Evolutionary conservation across 2,329 filamentous ascomycete genomes (phyloP), one percentile per base, ranked within the genome.

Genomic region (Claviceps humidiphila): DNA sequence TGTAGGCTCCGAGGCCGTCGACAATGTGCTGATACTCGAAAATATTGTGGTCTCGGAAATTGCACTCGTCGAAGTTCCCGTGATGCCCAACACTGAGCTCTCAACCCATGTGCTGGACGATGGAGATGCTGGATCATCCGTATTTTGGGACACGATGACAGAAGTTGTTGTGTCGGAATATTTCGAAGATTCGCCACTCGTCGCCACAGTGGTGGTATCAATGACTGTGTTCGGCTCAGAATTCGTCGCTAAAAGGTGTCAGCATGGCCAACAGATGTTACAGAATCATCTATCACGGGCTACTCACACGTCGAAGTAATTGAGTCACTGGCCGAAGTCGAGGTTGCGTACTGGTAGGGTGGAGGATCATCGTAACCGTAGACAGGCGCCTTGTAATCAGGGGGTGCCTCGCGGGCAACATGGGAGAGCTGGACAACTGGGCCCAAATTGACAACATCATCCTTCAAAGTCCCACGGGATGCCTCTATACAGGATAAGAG

Each of bases 341-440:
- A 55, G 22, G 53, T 56, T 14, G 53, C 58, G 20, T 56, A 54
- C 39, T 53, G 51, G 44, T 60, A 60, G 6, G 58, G 57, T 50
- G 58, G 56, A 11, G 54, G 54, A 42, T 54, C 51, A 3, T 55
- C 55, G 45, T 59, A 58, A 41, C 41, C 46, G 26, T 57, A 55
- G 37, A 45, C 54, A 24, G 58, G 56, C 26, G 58, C 55, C 9
- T 51, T 53, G 48, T 60, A 55, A n/a, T 54, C 45, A 2, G 46
- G 50, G 30, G 48, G 54, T 17, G 42, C 26, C 37, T 55, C 53
- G 42, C 53, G 47, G 52, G 46, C 46, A 44, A 53, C 38, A 22
- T 48, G 20, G 5, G 40, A 39, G 14, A 49, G n/a, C 17, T 22
- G 44, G 5, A 14, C 42, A 30, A 30, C 11, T 30, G 47, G 13